A percentile compares a stretch with the other conserved stretches of the same genome.
phyloP scores from a whole-genome alignment of 2,329 filamentous ascomycete species.

The Fusarium torreyae region DNA sequence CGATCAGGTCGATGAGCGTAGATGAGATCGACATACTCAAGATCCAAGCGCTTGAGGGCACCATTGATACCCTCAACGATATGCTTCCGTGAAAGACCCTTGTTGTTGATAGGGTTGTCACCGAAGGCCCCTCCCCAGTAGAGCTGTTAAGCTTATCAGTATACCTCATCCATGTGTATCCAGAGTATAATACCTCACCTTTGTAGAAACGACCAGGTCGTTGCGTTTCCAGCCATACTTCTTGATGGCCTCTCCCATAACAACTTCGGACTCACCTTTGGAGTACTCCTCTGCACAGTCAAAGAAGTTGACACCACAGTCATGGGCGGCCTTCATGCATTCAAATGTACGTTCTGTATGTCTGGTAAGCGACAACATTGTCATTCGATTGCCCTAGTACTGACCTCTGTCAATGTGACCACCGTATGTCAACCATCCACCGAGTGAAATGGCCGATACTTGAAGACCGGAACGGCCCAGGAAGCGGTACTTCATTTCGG shows the following conservation, averaged over 20 bases:
- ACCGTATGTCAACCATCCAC: slow-evolving; percentile 82
- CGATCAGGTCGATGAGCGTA: slow-evolving; percentile 79
- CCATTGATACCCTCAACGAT: slow-evolving; percentile 76
- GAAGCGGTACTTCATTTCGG: slow-evolving; percentile 78
- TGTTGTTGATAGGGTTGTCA: slow-evolving; percentile 75
- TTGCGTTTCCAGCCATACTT: slow-evolving; percentile 74
- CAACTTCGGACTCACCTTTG: slow-evolving; percentile 73
- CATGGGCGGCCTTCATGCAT: slow-evolving; percentile 74
- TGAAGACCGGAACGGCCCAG: slow-evolving; percentile 80
- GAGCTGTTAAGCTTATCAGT: slow-evolving; percentile 60
- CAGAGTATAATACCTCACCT: slow-evolving; percentile 56
- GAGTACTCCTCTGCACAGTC: slow-evolving; percentile 72
- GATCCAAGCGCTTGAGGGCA: slow-evolving; percentile 69
- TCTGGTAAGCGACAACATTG: slow-evolving; percentile 16
- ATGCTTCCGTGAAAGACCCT: slow-evolving; percentile 78
- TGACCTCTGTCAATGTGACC: slow-evolving; percentile 78
- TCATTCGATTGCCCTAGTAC: slow-evolving; percentile 21
- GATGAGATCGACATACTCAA: slow-evolving; percentile 77
- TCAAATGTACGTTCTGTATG: slow-evolving; percentile 63
- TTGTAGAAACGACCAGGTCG: slow-evolving; percentile 74
- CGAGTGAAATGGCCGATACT: slow-evolving; percentile 80
- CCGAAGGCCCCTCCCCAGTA: slow-evolving; percentile 75
- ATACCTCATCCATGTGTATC: not conserved
- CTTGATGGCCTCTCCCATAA: slow-evolving; percentile 73
- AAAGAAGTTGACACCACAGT: slow-evolving; percentile 74